Conservation (phyloP, 2,329 filamentous ascomycete species). For the Paraphaeosphaeria minitans region DNA sequence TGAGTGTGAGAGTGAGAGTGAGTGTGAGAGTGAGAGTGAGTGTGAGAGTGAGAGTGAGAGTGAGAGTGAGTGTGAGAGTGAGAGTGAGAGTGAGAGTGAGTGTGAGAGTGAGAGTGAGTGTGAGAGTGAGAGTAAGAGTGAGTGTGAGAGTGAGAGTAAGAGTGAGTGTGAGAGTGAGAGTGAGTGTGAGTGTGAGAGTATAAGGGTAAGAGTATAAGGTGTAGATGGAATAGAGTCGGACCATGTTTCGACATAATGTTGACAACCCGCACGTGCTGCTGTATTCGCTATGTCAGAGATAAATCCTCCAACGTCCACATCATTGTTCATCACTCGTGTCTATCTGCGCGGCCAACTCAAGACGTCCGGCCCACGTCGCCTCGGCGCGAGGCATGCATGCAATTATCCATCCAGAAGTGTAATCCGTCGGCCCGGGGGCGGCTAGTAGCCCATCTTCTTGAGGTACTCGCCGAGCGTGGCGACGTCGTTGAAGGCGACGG, state of each 20-base stretch:
- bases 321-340: slow-evolving; percentile 20
- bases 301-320: slow-evolving; percentile 16
- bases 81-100: slow-evolving; percentile 6
- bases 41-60: slow-evolving; percentile 2
- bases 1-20: slow-evolving; percentile 12
- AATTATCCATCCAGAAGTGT: slow-evolving; percentile 41
- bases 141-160: slow-evolving; percentile 6
- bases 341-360: slow-evolving; percentile 10
- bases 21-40: slow-evolving; percentile 11
- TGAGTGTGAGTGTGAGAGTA: slow-evolving; percentile 22
- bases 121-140: slow-evolving; percentile 5
- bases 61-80: slow-evolving; percentile 8
- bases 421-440: slow-evolving; percentile 26
- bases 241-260: neutral
- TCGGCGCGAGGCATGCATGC: slow-evolving; percentile 43
- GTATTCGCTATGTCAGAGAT: slow-evolving; percentile 20
- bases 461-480: slow-evolving; percentile 89
- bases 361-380: slow-evolving; percentile 6
- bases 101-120: slow-evolving; percentile 11
- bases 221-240: neutral
- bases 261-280: slow-evolving; percentile 12
- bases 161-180: slow-evolving; percentile 10
- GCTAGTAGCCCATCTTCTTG: slow-evolving; percentile 75
- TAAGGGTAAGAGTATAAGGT: neutral
- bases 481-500: slow-evolving; percentile 77